A percentile compares a stretch with the other conserved stretches of the same genome.
These are phyloP conservation scores for Penicillium olsonii DNA, from an alignment of 2,329 filamentous ascomycete genomes.

Conservation along the genomic window DNA sequence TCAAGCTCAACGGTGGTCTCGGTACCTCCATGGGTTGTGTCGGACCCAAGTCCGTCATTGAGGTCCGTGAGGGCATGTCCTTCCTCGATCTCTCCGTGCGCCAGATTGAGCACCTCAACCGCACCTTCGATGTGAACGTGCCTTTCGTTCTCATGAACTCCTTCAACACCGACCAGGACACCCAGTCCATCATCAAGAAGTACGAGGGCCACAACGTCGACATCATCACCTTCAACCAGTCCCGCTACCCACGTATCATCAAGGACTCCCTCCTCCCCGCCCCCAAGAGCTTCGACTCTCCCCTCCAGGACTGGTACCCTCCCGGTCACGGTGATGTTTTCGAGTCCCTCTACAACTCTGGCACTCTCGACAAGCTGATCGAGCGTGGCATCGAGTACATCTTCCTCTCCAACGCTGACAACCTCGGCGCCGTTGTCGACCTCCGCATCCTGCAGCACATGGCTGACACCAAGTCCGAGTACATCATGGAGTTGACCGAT, in stretches of 20 bases:
- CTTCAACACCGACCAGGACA: slow-evolving; percentile 99
- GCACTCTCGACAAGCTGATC: slow-evolving; percentile 93
- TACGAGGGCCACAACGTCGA: slow-evolving; percentile 99
- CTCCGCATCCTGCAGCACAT: slow-evolving; percentile 99
- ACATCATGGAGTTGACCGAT: slow-evolving; percentile 99
- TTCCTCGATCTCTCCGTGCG: slow-evolving; percentile 98
- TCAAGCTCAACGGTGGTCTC: slow-evolving; percentile 99
- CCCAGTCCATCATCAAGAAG: slow-evolving; percentile 99
- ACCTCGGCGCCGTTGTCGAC: slow-evolving; percentile 95
- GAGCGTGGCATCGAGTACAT: slow-evolving; percentile 95
- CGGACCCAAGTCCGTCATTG: slow-evolving; percentile 98
- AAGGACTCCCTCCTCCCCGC: slow-evolving; percentile 98
- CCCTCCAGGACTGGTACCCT: slow-evolving; percentile 97
- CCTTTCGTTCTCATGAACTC: slow-evolving; percentile 99
- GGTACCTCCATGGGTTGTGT: slow-evolving; percentile 99
- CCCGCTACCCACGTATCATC: slow-evolving; percentile 93
- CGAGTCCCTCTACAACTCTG: slow-evolving; percentile 99
- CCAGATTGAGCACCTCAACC: slow-evolving; percentile 99
- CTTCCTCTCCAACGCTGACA: slow-evolving; percentile 99
- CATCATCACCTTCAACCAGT: slow-evolving; percentile 99
- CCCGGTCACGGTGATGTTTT: slow-evolving; percentile 99
- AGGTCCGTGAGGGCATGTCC: slow-evolving; percentile 99
- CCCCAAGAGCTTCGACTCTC: slow-evolving; percentile 82
- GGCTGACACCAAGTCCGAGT: slow-evolving; percentile 95
- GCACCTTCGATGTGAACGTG: slow-evolving; percentile 94